A percentile compares a stretch with the other conserved stretches of the same genome.
phyloP scores from a whole-genome alignment of 176 grass and related monocot species.

The Musa itinerans region DNA sequence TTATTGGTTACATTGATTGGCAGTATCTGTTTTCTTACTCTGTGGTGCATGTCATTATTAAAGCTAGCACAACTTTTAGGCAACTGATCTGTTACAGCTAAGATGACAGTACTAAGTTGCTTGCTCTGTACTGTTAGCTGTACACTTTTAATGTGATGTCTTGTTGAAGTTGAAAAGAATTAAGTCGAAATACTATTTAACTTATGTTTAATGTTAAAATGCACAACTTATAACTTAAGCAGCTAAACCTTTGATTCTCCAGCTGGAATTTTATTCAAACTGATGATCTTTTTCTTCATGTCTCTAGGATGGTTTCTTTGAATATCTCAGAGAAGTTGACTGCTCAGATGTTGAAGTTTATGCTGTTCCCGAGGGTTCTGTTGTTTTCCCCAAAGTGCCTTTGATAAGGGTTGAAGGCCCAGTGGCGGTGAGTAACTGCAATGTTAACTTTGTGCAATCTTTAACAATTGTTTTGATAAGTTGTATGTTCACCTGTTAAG shows the following conservation, averaged over 20 bases:
- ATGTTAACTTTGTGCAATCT: neutral
- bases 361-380: constrained; percentile 85
- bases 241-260: neutral
- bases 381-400: constrained; percentile 94
- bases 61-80: neutral
- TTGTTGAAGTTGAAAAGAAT: neutral
- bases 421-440: constrained; percentile 73
- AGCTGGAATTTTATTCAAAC: neutral
- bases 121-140: neutral
- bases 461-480: neutral
- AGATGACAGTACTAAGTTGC: neutral
- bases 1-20: too few relatives aligned
- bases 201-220: neutral
- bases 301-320: constrained; percentile 79
- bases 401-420: constrained; percentile 90
- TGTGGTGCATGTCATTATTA: too few relatives aligned
- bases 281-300: constrained; percentile 25
- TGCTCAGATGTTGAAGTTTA: constrained; percentile 96
- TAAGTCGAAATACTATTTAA: neutral
- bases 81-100: neutral
- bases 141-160: neutral
- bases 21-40: too few relatives aligned
- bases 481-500: too few relatives aligned
- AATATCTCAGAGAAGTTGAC: constrained; percentile 65
- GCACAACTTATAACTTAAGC: neutral